phyloP scores from a whole-genome alignment of 495 filamentous ascomycete species.

The Bacidia rubella region DNA sequence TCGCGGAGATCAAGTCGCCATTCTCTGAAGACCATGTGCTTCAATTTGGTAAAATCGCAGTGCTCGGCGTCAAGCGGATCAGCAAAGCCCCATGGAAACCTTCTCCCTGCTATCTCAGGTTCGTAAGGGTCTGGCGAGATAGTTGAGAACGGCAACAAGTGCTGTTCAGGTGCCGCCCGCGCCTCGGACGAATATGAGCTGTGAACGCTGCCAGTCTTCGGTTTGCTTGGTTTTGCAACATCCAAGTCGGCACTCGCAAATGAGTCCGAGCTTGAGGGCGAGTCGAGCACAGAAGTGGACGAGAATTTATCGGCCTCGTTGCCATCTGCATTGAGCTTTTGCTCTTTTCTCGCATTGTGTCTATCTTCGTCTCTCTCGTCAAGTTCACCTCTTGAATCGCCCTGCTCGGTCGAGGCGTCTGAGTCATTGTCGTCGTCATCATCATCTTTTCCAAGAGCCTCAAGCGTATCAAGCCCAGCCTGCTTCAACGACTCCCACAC shows the following conservation, averaged over 20 bases:
- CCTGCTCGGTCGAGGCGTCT: slow-evolving; percentile 26
- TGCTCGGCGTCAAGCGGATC: slow-evolving; percentile 82
- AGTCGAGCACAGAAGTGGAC: slow-evolving; percentile 15
- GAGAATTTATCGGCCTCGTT: slow-evolving; percentile 14
- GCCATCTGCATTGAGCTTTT: not conserved
- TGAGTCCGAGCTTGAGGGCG: slow-evolving; percentile 22
- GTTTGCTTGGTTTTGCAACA: slow-evolving; percentile 10
- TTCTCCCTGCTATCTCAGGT: slow-evolving; percentile 59
- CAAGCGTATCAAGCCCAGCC: slow-evolving; percentile 77
- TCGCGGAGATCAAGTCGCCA: slow-evolving; percentile 87
- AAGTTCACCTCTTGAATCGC: slow-evolving; percentile 30
- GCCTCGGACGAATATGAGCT: slow-evolving; percentile 13
- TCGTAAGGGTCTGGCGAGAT: slow-evolving; percentile 87
- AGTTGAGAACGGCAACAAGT: slow-evolving; percentile 72
- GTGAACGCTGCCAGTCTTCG: slow-evolving; percentile 34
- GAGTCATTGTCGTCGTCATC: slow-evolving; percentile 31
- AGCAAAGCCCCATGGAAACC: slow-evolving; percentile 93
- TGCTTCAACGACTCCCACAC: slow-evolving; percentile 80
- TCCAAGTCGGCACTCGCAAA: slow-evolving; percentile 37
- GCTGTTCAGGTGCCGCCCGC: slow-evolving; percentile 4
- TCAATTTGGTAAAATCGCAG: slow-evolving; percentile 86
- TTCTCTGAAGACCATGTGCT: slow-evolving; percentile 83
- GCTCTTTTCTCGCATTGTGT: slow-evolving; percentile 18
- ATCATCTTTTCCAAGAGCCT: slow-evolving; percentile 70
- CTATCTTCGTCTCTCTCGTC: slow-evolving; percentile 46